Evolutionary conservation across 2,329 filamentous ascomycete species (phyloP).

Genomic region (Elsinoe batatas): DNA sequence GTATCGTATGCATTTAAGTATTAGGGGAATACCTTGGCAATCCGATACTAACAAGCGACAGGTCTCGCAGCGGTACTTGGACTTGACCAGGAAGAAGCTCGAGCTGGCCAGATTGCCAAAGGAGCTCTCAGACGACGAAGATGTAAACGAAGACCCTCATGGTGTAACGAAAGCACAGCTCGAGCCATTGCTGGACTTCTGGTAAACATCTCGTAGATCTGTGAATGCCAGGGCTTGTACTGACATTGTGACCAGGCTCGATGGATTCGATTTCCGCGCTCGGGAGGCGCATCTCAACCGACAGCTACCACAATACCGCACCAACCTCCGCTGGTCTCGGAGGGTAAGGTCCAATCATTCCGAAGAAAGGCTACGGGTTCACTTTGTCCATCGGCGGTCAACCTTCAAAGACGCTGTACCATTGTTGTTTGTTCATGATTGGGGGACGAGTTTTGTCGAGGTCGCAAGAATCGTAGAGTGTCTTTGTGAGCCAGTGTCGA

Average conservation of each 20-base stretch:
- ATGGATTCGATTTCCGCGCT: constrained; percentile 54
- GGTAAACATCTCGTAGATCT: constrained; percentile 29
- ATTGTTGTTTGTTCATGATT: constrained; percentile 54
- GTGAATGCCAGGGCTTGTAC: background rate
- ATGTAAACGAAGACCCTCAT: constrained; percentile 21
- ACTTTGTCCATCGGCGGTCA: constrained; percentile 55
- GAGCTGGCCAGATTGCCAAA: constrained; percentile 56
- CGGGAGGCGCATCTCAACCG: constrained; percentile 50
- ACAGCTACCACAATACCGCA: constrained; percentile 54
- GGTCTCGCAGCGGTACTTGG: constrained; percentile 58
- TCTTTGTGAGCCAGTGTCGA: constrained; percentile 45
- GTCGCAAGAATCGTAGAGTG: constrained; percentile 46
- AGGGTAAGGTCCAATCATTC: background rate
- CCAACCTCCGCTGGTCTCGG: constrained; percentile 32
- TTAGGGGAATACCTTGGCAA: background rate
- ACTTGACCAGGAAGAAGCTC: constrained; percentile 57
- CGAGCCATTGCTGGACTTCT: constrained; percentile 53
- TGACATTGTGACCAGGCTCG: constrained; percentile 42
- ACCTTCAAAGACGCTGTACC: constrained; percentile 47
- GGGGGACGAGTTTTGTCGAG: constrained; percentile 55
- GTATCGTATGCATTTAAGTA: constrained; percentile 22
- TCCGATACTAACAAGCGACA: constrained; percentile 23
- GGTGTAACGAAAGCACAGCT: constrained; percentile 50
- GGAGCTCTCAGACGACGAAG: constrained; percentile 17
- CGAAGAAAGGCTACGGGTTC: constrained; percentile 30